phyloP scores from a whole-genome alignment of 2,329 filamentous ascomycete species.

The Fusarium luffae region DNA sequence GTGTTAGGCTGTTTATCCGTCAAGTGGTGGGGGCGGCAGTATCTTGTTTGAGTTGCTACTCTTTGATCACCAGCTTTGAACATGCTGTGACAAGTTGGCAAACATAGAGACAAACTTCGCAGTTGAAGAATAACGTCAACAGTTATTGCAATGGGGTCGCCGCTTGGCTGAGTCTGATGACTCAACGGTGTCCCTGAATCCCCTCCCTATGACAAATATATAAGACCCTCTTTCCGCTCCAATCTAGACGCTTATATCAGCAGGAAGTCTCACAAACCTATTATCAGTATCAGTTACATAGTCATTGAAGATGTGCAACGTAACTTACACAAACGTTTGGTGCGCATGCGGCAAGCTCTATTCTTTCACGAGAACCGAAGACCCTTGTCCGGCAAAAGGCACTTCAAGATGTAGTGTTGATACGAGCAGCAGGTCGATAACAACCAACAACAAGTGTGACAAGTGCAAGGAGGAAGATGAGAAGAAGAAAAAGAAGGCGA shows the following conservation, averaged over 20 bases:
- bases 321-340: neutral
- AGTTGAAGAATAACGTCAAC: no score
- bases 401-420: neutral
- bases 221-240: neutral
- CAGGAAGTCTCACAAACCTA: no score
- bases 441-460: neutral
- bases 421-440: neutral
- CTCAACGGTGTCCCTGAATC: neutral
- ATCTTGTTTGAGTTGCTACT: no score
- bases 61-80: no score
- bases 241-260: no score
- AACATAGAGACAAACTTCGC: no score
- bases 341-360: neutral
- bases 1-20: no score
- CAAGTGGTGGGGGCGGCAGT: no score
- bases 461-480: neutral
- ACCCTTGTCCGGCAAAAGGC: neutral
- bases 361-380: neutral
- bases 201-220: accelerated
- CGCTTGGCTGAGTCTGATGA: neutral
- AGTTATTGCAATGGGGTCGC: no score
- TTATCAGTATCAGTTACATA: no score
- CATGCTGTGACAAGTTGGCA: no score
- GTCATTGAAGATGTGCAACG: neutral
- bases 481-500: neutral